Evolutionary conservation across 2,329 filamentous ascomycete species (phyloP).

Genomic region (Ilyonectria mors-panacis): DNA sequence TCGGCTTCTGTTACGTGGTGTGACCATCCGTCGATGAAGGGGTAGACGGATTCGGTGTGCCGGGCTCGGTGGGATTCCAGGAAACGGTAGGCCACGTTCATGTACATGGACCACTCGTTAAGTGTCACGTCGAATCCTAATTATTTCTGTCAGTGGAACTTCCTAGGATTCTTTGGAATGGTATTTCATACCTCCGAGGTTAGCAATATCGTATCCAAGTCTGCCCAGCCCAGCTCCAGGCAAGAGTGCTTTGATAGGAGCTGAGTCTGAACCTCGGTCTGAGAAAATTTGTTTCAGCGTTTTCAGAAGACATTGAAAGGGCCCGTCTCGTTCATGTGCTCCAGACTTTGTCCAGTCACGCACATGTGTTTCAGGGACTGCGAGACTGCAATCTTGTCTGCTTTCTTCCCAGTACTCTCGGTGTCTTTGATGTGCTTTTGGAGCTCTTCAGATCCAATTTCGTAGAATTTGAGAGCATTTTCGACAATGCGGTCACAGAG

Average conservation of each 20-base stretch:
- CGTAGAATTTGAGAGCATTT: conserved; percentile 63
- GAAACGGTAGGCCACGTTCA: conserved; percentile 69
- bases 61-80: conserved; percentile 53
- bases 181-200: conserved; percentile 53
- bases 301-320: conserved; percentile 57
- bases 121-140: conserved; percentile 65
- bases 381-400: conserved; percentile 64
- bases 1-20: conserved; percentile 66
- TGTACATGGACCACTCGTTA: conserved; percentile 72
- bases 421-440: conserved; percentile 57
- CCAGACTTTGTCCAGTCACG: conserved; percentile 70
- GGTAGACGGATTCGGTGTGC: conserved; percentile 57
- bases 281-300: conserved; percentile 54
- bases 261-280: conserved; percentile 19
- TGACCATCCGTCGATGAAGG: conserved; percentile 70
- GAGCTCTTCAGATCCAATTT: conserved; percentile 60
- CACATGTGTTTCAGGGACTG: conserved; percentile 72
- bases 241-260: conserved; percentile 58
- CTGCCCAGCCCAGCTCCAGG: conserved; percentile 69
- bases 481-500: conserved; percentile 63
- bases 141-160: neutral
- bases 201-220: conserved; percentile 65
- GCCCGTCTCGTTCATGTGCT: conserved; percentile 59
- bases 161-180: neutral
- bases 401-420: conserved; percentile 54